Base-by-base conservation (phyloP, 805 yeast genomes). In the Wilhelminamyces savonicus region DNA sequence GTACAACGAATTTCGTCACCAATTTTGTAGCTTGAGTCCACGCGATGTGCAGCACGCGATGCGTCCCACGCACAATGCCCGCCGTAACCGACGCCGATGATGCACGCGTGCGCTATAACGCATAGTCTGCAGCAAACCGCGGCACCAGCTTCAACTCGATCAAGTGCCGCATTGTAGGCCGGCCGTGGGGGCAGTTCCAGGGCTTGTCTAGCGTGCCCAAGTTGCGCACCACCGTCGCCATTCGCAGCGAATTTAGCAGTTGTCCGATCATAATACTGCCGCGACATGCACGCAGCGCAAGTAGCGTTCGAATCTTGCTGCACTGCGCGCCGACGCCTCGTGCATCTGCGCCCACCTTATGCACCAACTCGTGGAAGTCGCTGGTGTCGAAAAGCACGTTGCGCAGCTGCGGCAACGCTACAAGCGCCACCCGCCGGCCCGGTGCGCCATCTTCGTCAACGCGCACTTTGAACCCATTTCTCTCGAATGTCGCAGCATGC, bases 181-280 rank as follows among this genome's bases (percentile, higher is more conserved):
- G 64, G 0, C 99, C 98, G 56, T 92, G 99, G 0, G 99, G 99
- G 48, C 87, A 78, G 44, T 80, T 82, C 98, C 99, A 92, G 0
- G 99, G 99, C 49, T 85, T 84, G 37, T 86, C 88, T 22, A 92
- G 62, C 0, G 53, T 60, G 9, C 90, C 74, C 30, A 92, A 59
- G 46, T 86, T 71, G 18, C 59, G 50, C 5, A 92, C 88, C 2
- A 92, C 76, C 22, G 48, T 59, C 2, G 54, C 50, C 99, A 92
- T 92, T 6, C 75, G 70, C 7, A 52, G 62, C 18, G 31, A 40
- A 6, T 64, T 67, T 26, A 92, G 62, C 4, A 80, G 72, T 40
- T 71, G 78, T 0, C 99, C 99, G 27, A 92, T 78, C 99, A 92
- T 92, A 16, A 90, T 84, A 41, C 95, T 85, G 29, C 78, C 76